These are phyloP conservation scores for Pyrenophora seminiperda DNA, from an alignment of 2,329 filamentous ascomycete genomes.

Conservation along the genomic window DNA sequence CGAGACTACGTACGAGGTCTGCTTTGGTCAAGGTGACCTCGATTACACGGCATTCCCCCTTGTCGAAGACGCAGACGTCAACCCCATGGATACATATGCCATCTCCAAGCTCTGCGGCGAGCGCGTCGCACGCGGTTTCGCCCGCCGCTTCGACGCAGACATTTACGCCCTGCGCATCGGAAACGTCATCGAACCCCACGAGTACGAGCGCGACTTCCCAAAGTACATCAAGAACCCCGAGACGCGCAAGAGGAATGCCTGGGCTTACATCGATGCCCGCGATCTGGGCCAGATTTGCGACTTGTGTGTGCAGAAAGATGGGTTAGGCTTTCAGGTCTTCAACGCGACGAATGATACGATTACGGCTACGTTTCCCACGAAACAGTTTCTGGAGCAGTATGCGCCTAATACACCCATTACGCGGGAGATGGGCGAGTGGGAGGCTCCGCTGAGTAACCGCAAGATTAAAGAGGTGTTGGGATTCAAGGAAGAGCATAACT, in stretches of 20 bases:
- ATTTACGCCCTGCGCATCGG: constrained; percentile 67
- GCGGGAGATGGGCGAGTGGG: constrained; percentile 61
- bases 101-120: constrained; percentile 66
- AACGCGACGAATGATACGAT: constrained; percentile 69
- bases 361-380: constrained; percentile 59
- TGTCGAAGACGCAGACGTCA: constrained; percentile 63
- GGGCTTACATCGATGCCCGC: constrained; percentile 67
- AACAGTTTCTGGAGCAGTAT: constrained; percentile 57
- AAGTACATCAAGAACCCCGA: constrained; percentile 58
- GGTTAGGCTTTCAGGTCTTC: constrained; percentile 66
- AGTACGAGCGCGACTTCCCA: constrained; percentile 62
- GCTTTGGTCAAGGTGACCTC: constrained; percentile 63
- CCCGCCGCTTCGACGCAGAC: constrained; percentile 60
- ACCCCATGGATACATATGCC: constrained; percentile 67
- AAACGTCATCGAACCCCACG: constrained; percentile 65
- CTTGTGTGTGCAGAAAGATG: constrained; percentile 58
- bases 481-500: constrained; percentile 64
- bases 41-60: constrained; percentile 64
- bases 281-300: constrained; percentile 68
- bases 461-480: constrained; percentile 65
- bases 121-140: constrained; percentile 61
- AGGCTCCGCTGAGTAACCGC: constrained; percentile 65
- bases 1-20: constrained; percentile 66
- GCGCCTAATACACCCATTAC: constrained; percentile 59
- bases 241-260: constrained; percentile 62